These are phyloP conservation scores for Cicer cuneatum DNA, from an alignment of 306 rosid genomes.

Conservation along the genomic window DNA sequence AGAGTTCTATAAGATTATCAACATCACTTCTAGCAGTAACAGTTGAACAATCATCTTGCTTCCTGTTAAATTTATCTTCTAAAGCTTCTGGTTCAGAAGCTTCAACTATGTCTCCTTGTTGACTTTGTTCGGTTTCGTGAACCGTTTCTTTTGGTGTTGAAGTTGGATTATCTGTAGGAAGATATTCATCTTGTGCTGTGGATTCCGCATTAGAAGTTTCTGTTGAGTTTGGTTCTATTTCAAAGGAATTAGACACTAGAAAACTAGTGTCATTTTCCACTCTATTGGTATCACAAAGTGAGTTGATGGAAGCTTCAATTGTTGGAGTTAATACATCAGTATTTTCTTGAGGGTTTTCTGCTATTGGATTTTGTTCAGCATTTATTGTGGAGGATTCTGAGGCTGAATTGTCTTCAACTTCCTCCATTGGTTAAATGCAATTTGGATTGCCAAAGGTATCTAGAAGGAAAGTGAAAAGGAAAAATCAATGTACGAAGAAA, in stretches of 20 bases:
- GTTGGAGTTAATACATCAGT: conserved; percentile 23
- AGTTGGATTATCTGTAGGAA: conserved; percentile 42
- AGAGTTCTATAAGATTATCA: conserved; percentile 23
- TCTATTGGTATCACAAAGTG: conserved; percentile 43
- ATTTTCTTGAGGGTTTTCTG: conserved; percentile 39
- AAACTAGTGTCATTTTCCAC: conserved; percentile 46
- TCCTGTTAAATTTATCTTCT: conserved; percentile 23
- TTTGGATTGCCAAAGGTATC: conserved; percentile 41
- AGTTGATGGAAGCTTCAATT: conserved; percentile 39
- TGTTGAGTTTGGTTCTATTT: conserved; percentile 30
- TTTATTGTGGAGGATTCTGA: conserved; percentile 45
- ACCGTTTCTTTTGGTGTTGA: conserved; percentile 39
- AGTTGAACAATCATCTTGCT: conserved; percentile 40
- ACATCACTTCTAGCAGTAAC: conserved; percentile 36
- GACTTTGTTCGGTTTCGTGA: conserved; percentile 34
- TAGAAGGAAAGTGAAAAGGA: conserved; percentile 37
- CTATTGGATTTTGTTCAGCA: conserved; percentile 27
- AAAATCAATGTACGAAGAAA: conserved; percentile 13
- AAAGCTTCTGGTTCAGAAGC: conserved; percentile 35
- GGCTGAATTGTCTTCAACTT: conserved; percentile 46
- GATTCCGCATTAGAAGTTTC: conserved; percentile 46
- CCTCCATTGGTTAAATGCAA: conserved; percentile 60
- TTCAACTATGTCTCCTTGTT: conserved; percentile 27
- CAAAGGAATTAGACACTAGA: conserved; percentile 26
- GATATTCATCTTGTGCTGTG: conserved; percentile 48